Evolutionary conservation across 805 yeast genomes (phyloP), one percentile per base, ranked within the genome.

Genomic region (Teunomyces cretensis): DNA sequence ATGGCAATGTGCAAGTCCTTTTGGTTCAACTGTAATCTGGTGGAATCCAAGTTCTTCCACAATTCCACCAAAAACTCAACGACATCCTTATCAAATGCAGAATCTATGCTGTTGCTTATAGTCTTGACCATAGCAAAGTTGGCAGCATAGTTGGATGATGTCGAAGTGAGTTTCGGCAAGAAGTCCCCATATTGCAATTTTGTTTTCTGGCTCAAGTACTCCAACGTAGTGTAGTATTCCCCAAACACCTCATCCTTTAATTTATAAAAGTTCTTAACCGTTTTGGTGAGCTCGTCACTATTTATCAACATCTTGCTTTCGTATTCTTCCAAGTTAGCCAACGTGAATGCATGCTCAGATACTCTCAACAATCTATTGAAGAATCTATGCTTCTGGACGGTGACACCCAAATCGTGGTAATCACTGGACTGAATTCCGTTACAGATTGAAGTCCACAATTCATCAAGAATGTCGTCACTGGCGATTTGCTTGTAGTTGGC

Each of bases 21-120:
- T 50, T 88, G 94, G 36, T 78, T 77, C 33, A 87, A 67, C 24
- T 83, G 77, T 31, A 89, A 65, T 39, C 95, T 69, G 9, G 81
- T 83, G 1, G 75, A 71, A 13, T 73, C 72, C 17, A 88, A 56
- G 16, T 72, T 75, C 3, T 64, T 65, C 94, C 96, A 88, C 14
- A 86, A 68, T 0, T 62, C 56, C 1, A 62, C 54, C 33, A 79
- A 46, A 13, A 72, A 62, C 2, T 60, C 64, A 12, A 70, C 58
- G 15, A 77, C 44, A 1, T 49, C 45, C 1, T 51, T 43, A 1
- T 56, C 17, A 6, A 47, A 33, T 1, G 43, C 50, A 6, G 45
- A 27, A 3, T 16, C 14, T 3, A 6, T n/a, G 12, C 42, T 41
- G 2, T 40, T 15, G 24, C 45, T 22, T 16, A 67, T 43, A 2